Evolutionary conservation across 805 yeast species (phyloP).

Genomic region (Candida maesae): DNA sequence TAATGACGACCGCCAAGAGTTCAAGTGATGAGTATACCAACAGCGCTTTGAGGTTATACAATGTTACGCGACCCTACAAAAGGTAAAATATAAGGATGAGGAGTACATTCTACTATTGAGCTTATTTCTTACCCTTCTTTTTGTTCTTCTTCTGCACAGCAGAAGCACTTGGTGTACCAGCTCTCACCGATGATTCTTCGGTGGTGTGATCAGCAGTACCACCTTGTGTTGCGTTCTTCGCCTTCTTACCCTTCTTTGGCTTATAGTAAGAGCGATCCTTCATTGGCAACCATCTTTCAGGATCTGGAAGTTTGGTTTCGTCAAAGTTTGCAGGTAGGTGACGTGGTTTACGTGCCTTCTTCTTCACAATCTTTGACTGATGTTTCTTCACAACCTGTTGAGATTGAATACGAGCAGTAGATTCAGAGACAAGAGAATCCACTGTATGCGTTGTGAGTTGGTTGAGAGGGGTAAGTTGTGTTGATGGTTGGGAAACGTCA

Average conservation of each 20-base stretch:
- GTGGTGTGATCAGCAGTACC: conserved; percentile 47
- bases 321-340: conserved; percentile 41
- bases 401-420: conserved; percentile 7
- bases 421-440: conserved; percentile 2
- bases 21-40: no score
- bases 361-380: conserved; percentile 24
- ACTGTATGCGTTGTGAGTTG: conserved; percentile 2
- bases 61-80: no score
- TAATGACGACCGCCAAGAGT: no score
- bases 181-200: conserved; percentile 31
- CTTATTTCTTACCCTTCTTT: conserved; percentile 27
- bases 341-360: conserved; percentile 31
- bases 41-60: no score
- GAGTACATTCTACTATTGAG: no score
- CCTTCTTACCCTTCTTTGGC: conserved; percentile 58
- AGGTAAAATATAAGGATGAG: no score
- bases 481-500: conserved; percentile 1
- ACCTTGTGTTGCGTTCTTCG: conserved; percentile 47
- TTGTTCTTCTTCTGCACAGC: conserved; percentile 13
- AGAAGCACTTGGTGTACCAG: conserved; percentile 4
- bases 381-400: neutral
- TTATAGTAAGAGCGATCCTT: conserved; percentile 81
- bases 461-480: conserved; percentile 1
- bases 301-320: conserved; percentile 40
- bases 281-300: conserved; percentile 90